Percentiles rank a stretch among this genome's conserved stretches.
Conservation (phyloP, 2,329 filamentous ascomycete genomes). For the Cladophialophora exuberans region DNA sequence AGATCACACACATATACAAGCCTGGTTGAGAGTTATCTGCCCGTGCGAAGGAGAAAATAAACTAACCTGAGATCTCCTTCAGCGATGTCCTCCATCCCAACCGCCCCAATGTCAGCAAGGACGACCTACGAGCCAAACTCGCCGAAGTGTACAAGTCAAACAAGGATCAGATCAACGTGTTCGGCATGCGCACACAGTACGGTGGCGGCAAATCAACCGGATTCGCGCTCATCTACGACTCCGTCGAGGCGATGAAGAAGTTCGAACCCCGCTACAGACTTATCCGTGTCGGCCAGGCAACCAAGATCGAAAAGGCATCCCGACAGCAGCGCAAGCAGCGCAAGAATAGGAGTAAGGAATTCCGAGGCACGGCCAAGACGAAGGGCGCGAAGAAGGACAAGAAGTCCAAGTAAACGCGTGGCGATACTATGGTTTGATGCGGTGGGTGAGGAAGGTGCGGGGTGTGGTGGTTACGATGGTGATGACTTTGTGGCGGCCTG, state of each 20-base stretch:
- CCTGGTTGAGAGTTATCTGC: too few species aligned
- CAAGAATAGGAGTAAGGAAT: constrained; percentile 99
- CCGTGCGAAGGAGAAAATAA: too few species aligned
- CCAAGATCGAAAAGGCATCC: constrained; percentile 95
- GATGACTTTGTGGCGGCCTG: constrained; percentile 14
- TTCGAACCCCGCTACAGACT: constrained; percentile 99
- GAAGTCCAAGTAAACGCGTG: constrained; percentile 64
- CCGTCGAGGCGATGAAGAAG: constrained; percentile 97
- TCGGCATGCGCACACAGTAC: constrained; percentile 97
- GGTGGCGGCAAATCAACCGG: constrained; percentile 99
- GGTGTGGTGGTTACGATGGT: constrained; percentile 21
- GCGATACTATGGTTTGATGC: constrained; percentile 11
- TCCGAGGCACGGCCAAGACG: constrained; percentile 96
- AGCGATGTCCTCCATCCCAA: constrained; percentile 99
- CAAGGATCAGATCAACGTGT: constrained; percentile 97
- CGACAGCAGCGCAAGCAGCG: constrained; percentile 99
- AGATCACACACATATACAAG: background rate
- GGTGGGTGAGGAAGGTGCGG: constrained; percentile 16
- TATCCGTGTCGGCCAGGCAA: constrained; percentile 86
- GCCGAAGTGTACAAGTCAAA: constrained; percentile 95
- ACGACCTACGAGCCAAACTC: constrained; percentile 95
- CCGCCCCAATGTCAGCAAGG: constrained; percentile 98
- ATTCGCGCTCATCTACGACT: constrained; percentile 99
- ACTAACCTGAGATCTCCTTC: too few species aligned
- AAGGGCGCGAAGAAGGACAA: constrained; percentile 95